A percentile compares a stretch with the other conserved stretches of the same genome.
Evolutionary conservation across 345 rosid genomes (phyloP).

Genomic region (Camelina neglecta): DNA sequence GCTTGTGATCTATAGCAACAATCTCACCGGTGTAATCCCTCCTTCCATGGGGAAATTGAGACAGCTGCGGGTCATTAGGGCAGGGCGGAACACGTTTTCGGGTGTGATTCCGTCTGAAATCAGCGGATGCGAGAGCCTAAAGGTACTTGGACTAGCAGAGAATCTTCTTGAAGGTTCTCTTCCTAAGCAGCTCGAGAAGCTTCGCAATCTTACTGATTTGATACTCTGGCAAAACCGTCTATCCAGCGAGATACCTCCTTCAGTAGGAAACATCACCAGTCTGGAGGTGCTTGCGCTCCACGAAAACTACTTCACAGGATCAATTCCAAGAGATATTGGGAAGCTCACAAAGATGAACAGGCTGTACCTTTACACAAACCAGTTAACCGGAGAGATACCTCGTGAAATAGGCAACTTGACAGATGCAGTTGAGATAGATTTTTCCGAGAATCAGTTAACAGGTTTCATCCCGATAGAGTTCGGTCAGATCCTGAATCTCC

Average conservation of each 20-base stretch:
- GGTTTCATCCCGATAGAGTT: constrained; percentile 69
- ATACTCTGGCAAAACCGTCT: constrained; percentile 74
- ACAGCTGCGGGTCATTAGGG: constrained; percentile 62
- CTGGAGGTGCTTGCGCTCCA: constrained; percentile 78
- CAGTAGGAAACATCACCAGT: constrained; percentile 64
- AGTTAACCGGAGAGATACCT: constrained; percentile 76
- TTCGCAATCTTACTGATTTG: constrained; percentile 61
- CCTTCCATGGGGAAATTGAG: constrained; percentile 54
- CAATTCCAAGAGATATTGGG: constrained; percentile 65
- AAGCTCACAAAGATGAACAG: constrained; percentile 56
- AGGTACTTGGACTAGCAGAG: constrained; percentile 82
- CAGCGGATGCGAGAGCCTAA: constrained; percentile 65
- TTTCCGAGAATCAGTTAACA: constrained; percentile 70
- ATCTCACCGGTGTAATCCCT: constrained; percentile 72
- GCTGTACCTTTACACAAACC: constrained; percentile 71
- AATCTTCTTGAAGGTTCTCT: constrained; percentile 71
- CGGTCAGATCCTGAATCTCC: constrained; percentile 60
- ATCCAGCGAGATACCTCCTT: constrained; percentile 65
- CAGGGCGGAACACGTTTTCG: constrained; percentile 68
- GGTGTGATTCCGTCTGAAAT: constrained; percentile 77
- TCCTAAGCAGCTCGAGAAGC: constrained; percentile 64
- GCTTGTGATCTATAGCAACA: constrained; percentile 73
- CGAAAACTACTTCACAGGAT: constrained; percentile 63
- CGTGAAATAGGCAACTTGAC: constrained; percentile 61
- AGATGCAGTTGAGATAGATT: constrained; percentile 68